A percentile compares a stretch with the other conserved stretches of the same genome.
Conservation (phyloP, 805 yeast species). For the Kazachstania taianensis region DNA sequence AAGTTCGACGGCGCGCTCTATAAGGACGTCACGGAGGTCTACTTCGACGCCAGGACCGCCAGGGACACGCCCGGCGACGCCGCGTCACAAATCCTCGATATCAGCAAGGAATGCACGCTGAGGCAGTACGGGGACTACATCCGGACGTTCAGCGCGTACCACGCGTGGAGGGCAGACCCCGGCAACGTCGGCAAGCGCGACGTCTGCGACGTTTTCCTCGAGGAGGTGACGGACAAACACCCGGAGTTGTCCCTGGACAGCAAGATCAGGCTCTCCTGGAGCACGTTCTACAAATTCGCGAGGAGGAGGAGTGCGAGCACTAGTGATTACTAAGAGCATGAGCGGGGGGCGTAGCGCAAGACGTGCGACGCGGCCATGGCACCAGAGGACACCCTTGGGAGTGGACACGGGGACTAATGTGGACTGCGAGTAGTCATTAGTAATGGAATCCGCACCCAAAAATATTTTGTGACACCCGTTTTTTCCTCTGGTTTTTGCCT, state of each 20-base stretch:
- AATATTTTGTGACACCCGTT: no score
- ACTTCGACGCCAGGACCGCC: constrained; percentile 16
- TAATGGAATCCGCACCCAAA: no score
- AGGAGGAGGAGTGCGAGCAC: no score
- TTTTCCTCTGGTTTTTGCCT: no score
- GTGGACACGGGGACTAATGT: no score
- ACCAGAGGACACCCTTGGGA: no score
- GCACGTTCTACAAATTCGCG: constrained; percentile 23
- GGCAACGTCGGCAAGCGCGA: constrained; percentile 30
- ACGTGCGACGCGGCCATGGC: no score
- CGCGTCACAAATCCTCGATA: constrained; percentile 21
- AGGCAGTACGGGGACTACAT: constrained; percentile 42
- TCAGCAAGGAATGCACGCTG: constrained; percentile 35
- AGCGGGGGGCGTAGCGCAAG: neutral
- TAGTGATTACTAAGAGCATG: neutral
- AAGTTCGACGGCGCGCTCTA: constrained; percentile 27
- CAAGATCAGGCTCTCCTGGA: constrained; percentile 18
- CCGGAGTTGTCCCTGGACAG: constrained; percentile 12
- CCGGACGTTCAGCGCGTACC: constrained; percentile 64
- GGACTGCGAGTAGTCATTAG: no score
- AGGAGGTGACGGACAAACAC: constrained; percentile 29
- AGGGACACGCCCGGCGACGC: constrained; percentile 4
- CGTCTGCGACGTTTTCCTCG: constrained; percentile 41
- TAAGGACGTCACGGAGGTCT: constrained; percentile 30
- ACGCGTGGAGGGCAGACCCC: constrained; percentile 37